Conservation (phyloP, 2,329 filamentous ascomycete genomes). For the Bipolaris gigantea region DNA sequence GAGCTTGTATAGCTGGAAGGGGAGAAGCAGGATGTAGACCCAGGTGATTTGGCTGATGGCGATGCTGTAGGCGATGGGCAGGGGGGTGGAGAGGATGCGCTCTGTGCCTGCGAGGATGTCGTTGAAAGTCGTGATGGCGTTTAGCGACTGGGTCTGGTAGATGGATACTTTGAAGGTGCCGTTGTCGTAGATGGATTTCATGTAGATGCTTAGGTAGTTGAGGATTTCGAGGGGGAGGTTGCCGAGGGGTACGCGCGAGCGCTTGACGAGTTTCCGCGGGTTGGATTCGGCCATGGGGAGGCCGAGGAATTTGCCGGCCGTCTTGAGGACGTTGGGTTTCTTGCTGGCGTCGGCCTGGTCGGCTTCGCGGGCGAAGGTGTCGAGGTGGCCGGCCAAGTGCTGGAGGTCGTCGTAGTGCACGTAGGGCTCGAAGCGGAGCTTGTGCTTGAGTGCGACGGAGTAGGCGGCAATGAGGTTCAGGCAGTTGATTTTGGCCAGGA, state of each 20-base stretch:
- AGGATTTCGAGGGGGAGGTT: conserved; percentile 81
- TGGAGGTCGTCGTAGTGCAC: conserved; percentile 73
- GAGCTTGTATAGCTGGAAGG: conserved; percentile 70
- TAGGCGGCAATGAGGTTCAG: conserved; percentile 80
- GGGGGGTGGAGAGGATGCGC: conserved; percentile 76
- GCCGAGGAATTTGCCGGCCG: conserved; percentile 70
- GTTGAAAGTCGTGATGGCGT: conserved; percentile 64
- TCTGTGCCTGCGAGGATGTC: conserved; percentile 73
- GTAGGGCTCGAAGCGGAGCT: conserved; percentile 81
- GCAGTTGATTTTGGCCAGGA: conserved; percentile 64
- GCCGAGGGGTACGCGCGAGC: conserved; percentile 68
- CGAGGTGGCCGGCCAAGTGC: conserved; percentile 69
- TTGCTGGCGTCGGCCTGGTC: conserved; percentile 35
- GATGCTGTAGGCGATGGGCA: conserved; percentile 82
- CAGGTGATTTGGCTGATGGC: conserved; percentile 83
- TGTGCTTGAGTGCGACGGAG: conserved; percentile 76
- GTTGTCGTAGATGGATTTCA: conserved; percentile 62
- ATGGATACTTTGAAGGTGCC: conserved; percentile 57
- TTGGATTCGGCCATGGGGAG: conserved; percentile 75
- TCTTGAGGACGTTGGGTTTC: conserved; percentile 54
- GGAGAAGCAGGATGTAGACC: conserved; percentile 77
- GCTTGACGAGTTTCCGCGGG: conserved; percentile 74
- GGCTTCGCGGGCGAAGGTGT: conserved; percentile 68
- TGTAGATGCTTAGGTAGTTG: conserved; percentile 67
- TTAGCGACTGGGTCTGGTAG: conserved; percentile 63